Percentiles rank a stretch among this genome's conserved stretches.
Conservation (phyloP, 2,329 filamentous ascomycete genomes). For the Penicillium sp. region DNA sequence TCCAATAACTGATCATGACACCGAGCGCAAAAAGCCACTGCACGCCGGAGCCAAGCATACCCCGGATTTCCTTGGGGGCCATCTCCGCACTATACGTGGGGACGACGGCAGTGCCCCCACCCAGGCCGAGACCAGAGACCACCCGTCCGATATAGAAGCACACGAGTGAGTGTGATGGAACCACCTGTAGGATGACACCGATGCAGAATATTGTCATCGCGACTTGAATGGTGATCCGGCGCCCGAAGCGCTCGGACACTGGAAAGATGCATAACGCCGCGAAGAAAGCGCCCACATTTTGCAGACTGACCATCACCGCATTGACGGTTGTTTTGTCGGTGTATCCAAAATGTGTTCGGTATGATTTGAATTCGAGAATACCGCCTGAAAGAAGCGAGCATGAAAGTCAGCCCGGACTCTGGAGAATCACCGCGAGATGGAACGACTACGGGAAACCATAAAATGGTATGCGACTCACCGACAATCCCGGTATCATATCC, state of each 20-base stretch:
- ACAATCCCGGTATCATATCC: conserved; percentile 34
- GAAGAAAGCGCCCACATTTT: conserved; percentile 50
- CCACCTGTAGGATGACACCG: conserved; percentile 43
- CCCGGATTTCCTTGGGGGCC: conserved; percentile 41
- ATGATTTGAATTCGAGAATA: conserved; percentile 42
- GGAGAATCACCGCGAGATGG: background rate
- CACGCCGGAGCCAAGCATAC: conserved; percentile 34
- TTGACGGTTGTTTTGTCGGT: conserved; percentile 40
- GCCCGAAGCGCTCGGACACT: conserved; percentile 43
- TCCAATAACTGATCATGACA: conserved; percentile 39
- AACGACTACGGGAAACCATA: too few relatives aligned
- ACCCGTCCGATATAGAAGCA: conserved; percentile 46
- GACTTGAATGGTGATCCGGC: conserved; percentile 43
- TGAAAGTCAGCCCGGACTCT: too few relatives aligned
- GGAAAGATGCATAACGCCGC: conserved; percentile 47
- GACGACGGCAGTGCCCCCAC: conserved; percentile 40
- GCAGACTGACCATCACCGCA: conserved; percentile 46
- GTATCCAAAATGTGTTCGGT: conserved; percentile 41
- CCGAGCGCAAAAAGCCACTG: conserved; percentile 37
- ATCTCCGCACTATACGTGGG: conserved; percentile 42
- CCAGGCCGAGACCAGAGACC: conserved; percentile 45
- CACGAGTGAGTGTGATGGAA: conserved; percentile 43
- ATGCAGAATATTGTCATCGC: conserved; percentile 39
- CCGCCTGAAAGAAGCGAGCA: conserved; percentile 24
- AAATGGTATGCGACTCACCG: too few relatives aligned